Conservation (phyloP, 192 early-diverging fungal genomes). For the Paraglomus brasilianum region DNA sequence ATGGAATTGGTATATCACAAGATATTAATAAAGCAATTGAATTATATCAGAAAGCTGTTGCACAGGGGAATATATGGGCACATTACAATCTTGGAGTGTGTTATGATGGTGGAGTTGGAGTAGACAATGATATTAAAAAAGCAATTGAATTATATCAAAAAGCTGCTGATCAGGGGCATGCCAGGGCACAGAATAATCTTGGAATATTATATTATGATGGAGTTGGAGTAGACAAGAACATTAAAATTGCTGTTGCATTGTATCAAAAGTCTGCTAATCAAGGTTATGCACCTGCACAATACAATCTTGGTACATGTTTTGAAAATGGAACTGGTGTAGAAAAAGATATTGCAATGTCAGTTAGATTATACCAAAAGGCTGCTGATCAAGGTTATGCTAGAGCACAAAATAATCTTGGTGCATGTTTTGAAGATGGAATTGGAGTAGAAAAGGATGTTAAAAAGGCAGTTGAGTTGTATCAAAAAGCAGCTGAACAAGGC, state of each 20-base stretch:
- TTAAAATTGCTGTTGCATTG: constrained; percentile 60
- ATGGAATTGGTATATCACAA: constrained; percentile 57
- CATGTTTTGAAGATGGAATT: constrained; percentile 78
- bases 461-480: constrained; percentile 59
- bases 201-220: constrained; percentile 83
- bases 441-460: constrained; percentile 52
- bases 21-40: constrained; percentile 52
- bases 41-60: constrained; percentile 58
- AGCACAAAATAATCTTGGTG: constrained; percentile 78
- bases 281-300: constrained; percentile 56
- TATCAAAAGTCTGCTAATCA: constrained; percentile 55
- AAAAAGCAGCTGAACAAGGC: constrained; percentile 51
- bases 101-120: constrained; percentile 74
- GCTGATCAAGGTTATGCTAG: constrained; percentile 76
- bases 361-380: constrained; percentile 61
- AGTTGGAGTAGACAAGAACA: constrained; percentile 66
- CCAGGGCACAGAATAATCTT: constrained; percentile 60
- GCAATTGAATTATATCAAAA: constrained; percentile 64
- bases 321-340: constrained; percentile 58
- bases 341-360: constrained; percentile 45
- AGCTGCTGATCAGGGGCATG: constrained; percentile 55
- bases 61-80: constrained; percentile 52
- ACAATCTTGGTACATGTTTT: constrained; percentile 59
- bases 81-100: constrained; percentile 71
- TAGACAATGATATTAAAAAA: constrained; percentile 58